Base-by-base conservation (phyloP, 2,329 filamentous ascomycete species). In the Fusarium miscanthi region DNA sequence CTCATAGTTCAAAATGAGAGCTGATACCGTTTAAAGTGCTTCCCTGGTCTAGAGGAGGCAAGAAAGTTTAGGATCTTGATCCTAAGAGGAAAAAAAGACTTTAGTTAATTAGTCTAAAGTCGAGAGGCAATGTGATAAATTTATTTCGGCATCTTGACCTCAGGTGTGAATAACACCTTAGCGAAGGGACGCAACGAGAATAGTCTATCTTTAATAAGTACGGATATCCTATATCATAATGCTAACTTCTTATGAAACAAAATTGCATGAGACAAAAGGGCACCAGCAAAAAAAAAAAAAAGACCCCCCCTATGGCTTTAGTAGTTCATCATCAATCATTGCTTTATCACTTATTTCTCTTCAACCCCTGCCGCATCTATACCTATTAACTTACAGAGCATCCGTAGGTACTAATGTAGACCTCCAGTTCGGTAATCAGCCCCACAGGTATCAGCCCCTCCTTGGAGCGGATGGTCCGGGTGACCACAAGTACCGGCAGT, bases 401-500 rank as follows among this genome's bases (percentile, higher is more conserved):
- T 25, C 23, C 23, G 5, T 25, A 25, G 23, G 23, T 25, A 25
- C 23, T 25, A 25, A 33, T 27, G 14, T 48, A 31, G 21, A 48
- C 45, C 27, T 17, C 27, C 46, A 25, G 52, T 45, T 64, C 66
- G 66, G 70, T 60, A 63, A 27, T 52, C 46, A 57, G 63, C 61
- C 37, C 70, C 70, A 70, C 70, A 51, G 23, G 12, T 52, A 40
- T 53, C 68, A 35, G 51, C 17, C 56, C 69, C 49, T 42, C 33
- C 42, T 35, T 43, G 31, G 21, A 63, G 25, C 42, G 51, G 51
- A 60, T 57, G 41, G 48, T 57, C 63, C 48, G 49, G 59, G 51
- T 35, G 58, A 66, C 48, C 52, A 61, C 40, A 63, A 62, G 59
- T 67, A 70, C 66, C 48, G 42, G 27, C 30, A 49, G 30, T 35